Conservation (phyloP, 805 yeast species). For the Wickerhamia fluorescens region DNA sequence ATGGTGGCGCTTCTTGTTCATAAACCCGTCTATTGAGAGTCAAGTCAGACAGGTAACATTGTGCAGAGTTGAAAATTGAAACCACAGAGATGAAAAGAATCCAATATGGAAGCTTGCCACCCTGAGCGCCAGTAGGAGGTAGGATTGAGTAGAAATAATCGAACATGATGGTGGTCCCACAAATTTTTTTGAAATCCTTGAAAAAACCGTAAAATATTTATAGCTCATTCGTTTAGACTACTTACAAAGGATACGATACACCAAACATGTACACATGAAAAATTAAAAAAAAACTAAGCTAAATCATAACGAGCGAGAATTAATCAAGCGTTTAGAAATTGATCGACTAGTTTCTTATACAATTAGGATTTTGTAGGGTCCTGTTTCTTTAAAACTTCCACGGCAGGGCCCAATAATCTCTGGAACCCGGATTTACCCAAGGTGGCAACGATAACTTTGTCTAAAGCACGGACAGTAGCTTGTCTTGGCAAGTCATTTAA, state of each 20-base stretch:
- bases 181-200: no score
- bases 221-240: no score
- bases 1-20: slow-evolving; percentile 23
- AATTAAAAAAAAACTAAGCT: no score
- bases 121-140: slow-evolving; percentile 12
- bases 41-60: slow-evolving; percentile 73
- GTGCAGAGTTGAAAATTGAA: slow-evolving; percentile 85
- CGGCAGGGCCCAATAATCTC: slow-evolving; percentile 90
- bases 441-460: slow-evolving; percentile 80
- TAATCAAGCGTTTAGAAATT: no score
- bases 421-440: slow-evolving; percentile 90
- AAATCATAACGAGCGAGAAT: no score
- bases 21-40: slow-evolving; percentile 76
- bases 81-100: slow-evolving; percentile 62
- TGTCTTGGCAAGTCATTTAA: slow-evolving; percentile 88
- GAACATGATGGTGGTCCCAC: slow-evolving; percentile 2
- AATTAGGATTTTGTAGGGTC: no score
- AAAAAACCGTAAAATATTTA: no score
- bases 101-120: slow-evolving; percentile 32
- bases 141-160: slow-evolving; percentile 1
- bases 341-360: no score
- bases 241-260: no score
- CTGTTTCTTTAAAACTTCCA: slow-evolving; percentile 75
- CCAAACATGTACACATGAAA: no score
- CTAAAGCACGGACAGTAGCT: slow-evolving; percentile 80